phyloP scores from a whole-genome alignment of 805 yeast genomes.

The Barnettozyma siamensis region DNA sequence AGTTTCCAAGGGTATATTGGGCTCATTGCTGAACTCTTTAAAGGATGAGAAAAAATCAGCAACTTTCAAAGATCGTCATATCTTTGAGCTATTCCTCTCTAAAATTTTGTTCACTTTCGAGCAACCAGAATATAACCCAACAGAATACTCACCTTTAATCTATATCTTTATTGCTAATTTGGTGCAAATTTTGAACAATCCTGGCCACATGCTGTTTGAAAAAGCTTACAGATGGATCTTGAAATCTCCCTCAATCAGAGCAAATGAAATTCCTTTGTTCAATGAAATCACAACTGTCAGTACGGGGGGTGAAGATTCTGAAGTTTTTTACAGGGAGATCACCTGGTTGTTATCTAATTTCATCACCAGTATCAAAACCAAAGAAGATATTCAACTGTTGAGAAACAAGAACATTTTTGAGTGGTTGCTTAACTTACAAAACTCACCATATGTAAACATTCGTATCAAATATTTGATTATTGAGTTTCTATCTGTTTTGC shows the following conservation, averaged over 20 bases:
- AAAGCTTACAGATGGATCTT: slow-evolving; percentile 62
- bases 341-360: slow-evolving; percentile 60
- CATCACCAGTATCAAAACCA: slow-evolving; percentile 39
- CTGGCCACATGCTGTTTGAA: slow-evolving; percentile 72
- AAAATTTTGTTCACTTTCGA: slow-evolving; percentile 33
- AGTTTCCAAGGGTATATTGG: slow-evolving; percentile 40
- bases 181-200: slow-evolving; percentile 53
- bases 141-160: slow-evolving; percentile 40
- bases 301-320: slow-evolving; percentile 33
- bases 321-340: slow-evolving; percentile 50
- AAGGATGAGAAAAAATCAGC: slow-evolving; percentile 30
- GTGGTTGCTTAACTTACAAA: slow-evolving; percentile 51
- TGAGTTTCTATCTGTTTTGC: slow-evolving; percentile 40
- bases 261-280: slow-evolving; percentile 40
- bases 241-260: slow-evolving; percentile 32
- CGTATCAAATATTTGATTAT: slow-evolving; percentile 36
- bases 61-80: slow-evolving; percentile 49
- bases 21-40: slow-evolving; percentile 38
- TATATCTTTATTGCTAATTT: slow-evolving; percentile 51
- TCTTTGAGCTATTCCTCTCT: slow-evolving; percentile 48
- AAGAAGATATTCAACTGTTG: slow-evolving; percentile 48
- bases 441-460: slow-evolving; percentile 43
- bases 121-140: slow-evolving; percentile 11
- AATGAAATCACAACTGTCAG: slow-evolving; percentile 26
- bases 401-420: slow-evolving; percentile 57